These are phyloP conservation scores for Aspergillus japonicus DNA, from an alignment of 2,329 filamentous ascomycete species.

Conservation along the genomic window DNA sequence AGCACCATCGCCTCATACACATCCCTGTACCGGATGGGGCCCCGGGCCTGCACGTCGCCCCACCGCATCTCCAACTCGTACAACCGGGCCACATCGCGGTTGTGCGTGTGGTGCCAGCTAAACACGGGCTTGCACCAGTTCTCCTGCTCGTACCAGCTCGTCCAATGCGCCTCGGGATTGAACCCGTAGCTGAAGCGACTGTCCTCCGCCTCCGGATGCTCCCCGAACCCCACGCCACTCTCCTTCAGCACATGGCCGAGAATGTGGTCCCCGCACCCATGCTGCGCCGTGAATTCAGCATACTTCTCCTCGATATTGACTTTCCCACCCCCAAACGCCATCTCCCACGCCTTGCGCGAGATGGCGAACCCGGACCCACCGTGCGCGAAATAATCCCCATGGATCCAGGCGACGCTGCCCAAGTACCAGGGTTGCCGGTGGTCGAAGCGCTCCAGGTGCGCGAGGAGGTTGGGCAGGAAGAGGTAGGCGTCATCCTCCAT, in stretches of 20 bases:
- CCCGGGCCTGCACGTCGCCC: constrained; percentile 23
- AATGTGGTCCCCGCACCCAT: constrained; percentile 57
- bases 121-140: constrained; percentile 58
- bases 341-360: constrained; percentile 54
- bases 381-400: constrained; percentile 51
- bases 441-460: constrained; percentile 49
- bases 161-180: constrained; percentile 37
- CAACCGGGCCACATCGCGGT: constrained; percentile 24
- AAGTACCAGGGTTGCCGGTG: constrained; percentile 50
- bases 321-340: constrained; percentile 44
- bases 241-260: constrained; percentile 51
- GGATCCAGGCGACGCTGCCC: constrained; percentile 50
- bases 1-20: constrained; percentile 25
- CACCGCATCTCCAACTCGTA: constrained; percentile 26
- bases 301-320: constrained; percentile 48
- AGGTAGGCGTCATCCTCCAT: constrained; percentile 61
- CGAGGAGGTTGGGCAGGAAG: constrained; percentile 53
- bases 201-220: constrained; percentile 50
- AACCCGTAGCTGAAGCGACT: constrained; percentile 49
- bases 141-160: constrained; percentile 24
- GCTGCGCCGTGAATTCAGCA: constrained; percentile 36
- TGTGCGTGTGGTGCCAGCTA: constrained; percentile 28
- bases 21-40: constrained; percentile 23
- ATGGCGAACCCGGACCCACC: constrained; percentile 55
- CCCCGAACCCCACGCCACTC: constrained; percentile 47